phyloP scores from a whole-genome alignment of 768 basidiomycete genomes.

The Xerocomellus intermedius region DNA sequence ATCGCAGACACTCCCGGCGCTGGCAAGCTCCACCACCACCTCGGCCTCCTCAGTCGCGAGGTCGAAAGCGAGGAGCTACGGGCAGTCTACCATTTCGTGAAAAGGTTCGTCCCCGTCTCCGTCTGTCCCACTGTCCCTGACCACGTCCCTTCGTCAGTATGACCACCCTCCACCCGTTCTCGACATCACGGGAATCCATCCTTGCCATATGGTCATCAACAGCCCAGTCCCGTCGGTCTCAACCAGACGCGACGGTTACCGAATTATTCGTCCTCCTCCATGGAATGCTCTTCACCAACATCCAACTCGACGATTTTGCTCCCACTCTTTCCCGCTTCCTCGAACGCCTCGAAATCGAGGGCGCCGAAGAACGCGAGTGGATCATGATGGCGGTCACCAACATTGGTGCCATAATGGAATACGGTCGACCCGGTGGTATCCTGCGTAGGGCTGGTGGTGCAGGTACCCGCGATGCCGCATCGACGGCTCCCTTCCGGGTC shows the following conservation, averaged over 20 bases:
- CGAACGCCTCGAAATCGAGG: constrained; percentile 82
- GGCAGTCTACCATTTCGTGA: constrained; percentile 90
- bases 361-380: constrained; percentile 85
- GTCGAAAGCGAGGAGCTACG: constrained; percentile 78
- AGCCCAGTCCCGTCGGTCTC: constrained; percentile 60
- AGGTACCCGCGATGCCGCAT: constrained; percentile 39
- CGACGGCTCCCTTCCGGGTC: constrained; percentile 42
- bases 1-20: constrained; percentile 89
- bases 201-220: constrained; percentile 83
- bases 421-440: constrained; percentile 72
- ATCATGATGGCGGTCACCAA: constrained; percentile 94
- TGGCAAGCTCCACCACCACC: constrained; percentile 91
- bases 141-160: constrained; percentile 51
- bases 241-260: constrained; percentile 67
- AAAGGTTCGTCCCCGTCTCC: constrained; percentile 60
- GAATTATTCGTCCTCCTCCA: constrained; percentile 92
- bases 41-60: constrained; percentile 85
- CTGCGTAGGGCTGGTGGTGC: constrained; percentile 59
- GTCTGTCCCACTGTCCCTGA: constrained; percentile 2
- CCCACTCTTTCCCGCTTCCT: constrained; percentile 80
- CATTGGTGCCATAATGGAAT: constrained; percentile 80
- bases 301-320: constrained; percentile 89
- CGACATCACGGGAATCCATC: constrained; percentile 85
- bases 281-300: constrained; percentile 96
- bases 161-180: constrained; percentile 86